Evolutionary conservation across 768 basidiomycete species (phyloP), one percentile per base, ranked within the genome.

Genomic region (Fomitopsis pulvina): DNA sequence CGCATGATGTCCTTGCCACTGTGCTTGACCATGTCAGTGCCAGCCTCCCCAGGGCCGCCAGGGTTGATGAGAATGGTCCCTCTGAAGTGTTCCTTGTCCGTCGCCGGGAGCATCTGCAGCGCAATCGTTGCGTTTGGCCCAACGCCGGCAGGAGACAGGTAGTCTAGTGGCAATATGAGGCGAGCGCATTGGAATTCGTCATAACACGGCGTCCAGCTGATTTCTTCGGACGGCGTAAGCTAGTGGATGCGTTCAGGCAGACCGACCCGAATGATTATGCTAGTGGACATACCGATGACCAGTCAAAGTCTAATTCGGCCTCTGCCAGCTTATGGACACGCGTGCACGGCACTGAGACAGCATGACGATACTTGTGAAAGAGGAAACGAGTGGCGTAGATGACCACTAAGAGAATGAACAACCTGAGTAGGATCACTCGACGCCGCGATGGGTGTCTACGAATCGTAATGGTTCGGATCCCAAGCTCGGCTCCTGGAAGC

Each of bases 161-260:
- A 54, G 47, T 48, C 52, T 11, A 52, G 47, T 24, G 47, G 53
- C 24, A 53, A 22, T 7, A 51, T 51, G 4, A 61, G 28, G 5
- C 55, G 51, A 2, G 58, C 57, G 45, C 57, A 61, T 12, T 53
- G 28, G 16, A 45, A 41, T 2, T 29, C 48, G 3, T 20, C 21
- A 26, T 44, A 52, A 28, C 59, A 56, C 0, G 56, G 28, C 21
- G 37, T 48, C 57, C 57, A 58, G 7, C 21, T 49, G 16, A 56
- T 41, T 4, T 52, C 45, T 10, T 20, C 37, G 2, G 51, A 52
- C 5, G 51, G 51, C 26, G 20, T 26, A 30, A 52, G 44, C 51
- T 52, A 37, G 12, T 6, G 25, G 4, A 42, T n/a, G n/a, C n/a
- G n/a, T n/a, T n/a, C n/a, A n/a, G n/a, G n/a, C n/a, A n/a, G n/a